A percentile compares a stretch with the other conserved stretches of the same genome.
Conservation (phyloP, 306 rosid species). For the Luffa aegyptiaca region DNA sequence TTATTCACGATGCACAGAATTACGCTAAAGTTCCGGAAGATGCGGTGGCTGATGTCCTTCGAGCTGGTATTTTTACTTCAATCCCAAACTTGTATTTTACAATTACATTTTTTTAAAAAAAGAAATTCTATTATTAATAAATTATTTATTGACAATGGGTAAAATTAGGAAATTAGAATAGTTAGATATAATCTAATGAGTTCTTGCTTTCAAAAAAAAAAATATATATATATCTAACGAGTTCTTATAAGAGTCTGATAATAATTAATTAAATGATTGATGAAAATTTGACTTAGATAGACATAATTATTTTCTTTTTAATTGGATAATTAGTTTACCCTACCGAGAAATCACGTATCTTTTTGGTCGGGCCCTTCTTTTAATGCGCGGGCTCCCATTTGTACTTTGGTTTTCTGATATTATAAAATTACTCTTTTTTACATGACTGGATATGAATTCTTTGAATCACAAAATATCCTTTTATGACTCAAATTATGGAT, state of each 20-base stretch:
- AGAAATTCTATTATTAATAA: not conserved
- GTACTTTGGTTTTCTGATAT: not conserved
- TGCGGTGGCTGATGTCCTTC: constrained; percentile 66
- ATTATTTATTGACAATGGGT: not conserved
- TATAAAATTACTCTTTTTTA: not conserved
- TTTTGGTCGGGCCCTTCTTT: not conserved
- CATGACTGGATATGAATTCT: not conserved
- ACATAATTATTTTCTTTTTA: not conserved
- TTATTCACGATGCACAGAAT: constrained; percentile 39
- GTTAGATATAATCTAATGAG: not conserved
- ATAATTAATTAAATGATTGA: not conserved
- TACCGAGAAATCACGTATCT: not conserved
- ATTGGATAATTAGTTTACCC: not conserved
- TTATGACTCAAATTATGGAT: not conserved
- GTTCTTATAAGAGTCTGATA: not conserved
- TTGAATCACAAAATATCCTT: not conserved
- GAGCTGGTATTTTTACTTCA: constrained; percentile 37
- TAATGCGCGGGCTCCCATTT: not conserved
- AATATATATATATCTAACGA: not conserved
- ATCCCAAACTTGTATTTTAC: not conserved
- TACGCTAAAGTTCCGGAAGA: constrained; percentile 66
- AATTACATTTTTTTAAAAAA: not conserved
- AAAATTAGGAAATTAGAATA: not conserved
- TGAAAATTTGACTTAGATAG: not conserved
- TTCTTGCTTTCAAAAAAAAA: too few relatives aligned